phyloP scores from a whole-genome alignment of 768 basidiomycete species.

The Boletellus emodensis region DNA sequence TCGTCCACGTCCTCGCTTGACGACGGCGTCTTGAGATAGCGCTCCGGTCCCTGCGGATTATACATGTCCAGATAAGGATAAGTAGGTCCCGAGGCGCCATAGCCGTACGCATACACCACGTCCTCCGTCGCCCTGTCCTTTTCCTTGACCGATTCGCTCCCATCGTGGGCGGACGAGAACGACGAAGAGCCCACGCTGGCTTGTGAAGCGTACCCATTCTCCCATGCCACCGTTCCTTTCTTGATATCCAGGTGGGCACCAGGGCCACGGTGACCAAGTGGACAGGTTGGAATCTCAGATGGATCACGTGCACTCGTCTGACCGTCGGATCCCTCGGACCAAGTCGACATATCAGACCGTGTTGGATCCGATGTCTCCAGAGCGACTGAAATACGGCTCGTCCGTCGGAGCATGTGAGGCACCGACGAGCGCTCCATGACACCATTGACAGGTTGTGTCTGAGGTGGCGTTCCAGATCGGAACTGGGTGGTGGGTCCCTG shows the following conservation, averaged over 20 bases:
- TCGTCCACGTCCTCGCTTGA: conserved; percentile 4
- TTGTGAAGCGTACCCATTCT: conserved; percentile 9
- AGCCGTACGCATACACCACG: conserved; percentile 25
- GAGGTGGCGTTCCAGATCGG: conserved; percentile 7
- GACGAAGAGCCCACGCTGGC: conserved; percentile 1
- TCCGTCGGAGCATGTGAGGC: conserved; percentile 24
- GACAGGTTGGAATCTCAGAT: conserved; percentile 19
- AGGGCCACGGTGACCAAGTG: conserved; percentile 18
- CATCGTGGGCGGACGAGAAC: conserved; percentile 1
- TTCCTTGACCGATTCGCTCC: conserved; percentile 14
- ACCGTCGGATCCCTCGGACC: conserved; percentile 4
- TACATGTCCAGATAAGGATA: conserved; percentile 33
- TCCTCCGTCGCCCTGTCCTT: neutral
- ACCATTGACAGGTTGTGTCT: conserved; percentile 9
- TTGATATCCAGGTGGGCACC: conserved; percentile 2
- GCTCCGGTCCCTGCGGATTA: conserved; percentile 15
- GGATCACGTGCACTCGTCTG: conserved; percentile 7
- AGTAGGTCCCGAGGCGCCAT: conserved; percentile 21
- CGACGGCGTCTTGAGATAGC: conserved; percentile 1
- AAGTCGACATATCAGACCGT: conserved; percentile 1
- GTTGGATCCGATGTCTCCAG: conserved; percentile 3
- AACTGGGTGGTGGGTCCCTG: neutral
- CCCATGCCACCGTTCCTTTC: conserved; percentile 7
- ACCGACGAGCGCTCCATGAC: conserved; percentile 3
- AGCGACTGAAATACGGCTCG: conserved; percentile 14